Base-by-base conservation (phyloP, 2,329 filamentous ascomycete genomes). In the Trichoderma gracile region DNA sequence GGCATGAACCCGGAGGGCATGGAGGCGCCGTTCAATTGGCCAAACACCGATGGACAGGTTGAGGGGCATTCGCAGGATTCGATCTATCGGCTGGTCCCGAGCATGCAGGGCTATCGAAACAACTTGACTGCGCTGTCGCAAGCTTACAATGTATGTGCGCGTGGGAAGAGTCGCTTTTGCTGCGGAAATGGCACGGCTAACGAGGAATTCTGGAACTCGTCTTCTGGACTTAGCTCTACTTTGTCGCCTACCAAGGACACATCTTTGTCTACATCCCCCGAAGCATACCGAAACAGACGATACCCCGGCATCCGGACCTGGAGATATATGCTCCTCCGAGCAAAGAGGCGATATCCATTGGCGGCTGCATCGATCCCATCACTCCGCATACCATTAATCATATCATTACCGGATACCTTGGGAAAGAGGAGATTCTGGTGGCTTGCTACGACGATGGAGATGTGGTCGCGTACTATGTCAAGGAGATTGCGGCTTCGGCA, bases 401-500 rank as follows among this genome's bases (percentile, higher is more conserved):
- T 68, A 77, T 93, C 17, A 79, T 89, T 12, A 81, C 90, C 27
- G 89, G 89, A 17, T 84, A 89, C 53, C 77, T 94, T 14, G 91
- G 91, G 0, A 77, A 82, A 7, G 79, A 89, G 57, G 91, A 95
- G 74, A 83, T 93, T 33, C 69, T 94, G 5, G 74, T 92, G 4
- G 77, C 88, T 49, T 84, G 81, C 42, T 91, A 85, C 65, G 91
- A 94, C 69, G 89, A 92, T 67, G 91, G 91, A 7, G 91, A 94
- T 72, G 84, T 93, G 2, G 79, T 86, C 53, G 89, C 84, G 7
- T 93, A 90, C 74, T 87, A 89, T 71, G 89, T 86, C 0, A 81
- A 81, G 54, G 78, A 75, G 7, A 80, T 87, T 63, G 78, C 75
- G 33, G 77, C 79, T 14, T 79, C 77, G 45, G 75, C 88, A 45